Percentiles rank a stretch among this genome's conserved stretches.
phyloP scores from a whole-genome alignment of 2,329 filamentous ascomycete species.

The Aspergillus sp. region DNA sequence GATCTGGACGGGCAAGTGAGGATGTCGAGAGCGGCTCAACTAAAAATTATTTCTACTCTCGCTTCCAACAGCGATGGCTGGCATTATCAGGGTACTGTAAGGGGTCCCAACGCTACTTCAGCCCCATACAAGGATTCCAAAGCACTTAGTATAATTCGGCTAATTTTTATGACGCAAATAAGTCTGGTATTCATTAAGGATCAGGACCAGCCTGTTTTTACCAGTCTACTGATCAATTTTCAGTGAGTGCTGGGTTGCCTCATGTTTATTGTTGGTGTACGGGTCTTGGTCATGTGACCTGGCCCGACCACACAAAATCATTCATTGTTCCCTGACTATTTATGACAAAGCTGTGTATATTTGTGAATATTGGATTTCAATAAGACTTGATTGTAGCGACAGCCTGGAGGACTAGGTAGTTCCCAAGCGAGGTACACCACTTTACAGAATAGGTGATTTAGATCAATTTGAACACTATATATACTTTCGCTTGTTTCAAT shows the following conservation, averaged over 20 bases:
- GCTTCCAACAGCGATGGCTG: neutral
- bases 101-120: neutral
- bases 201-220: neutral
- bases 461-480: no score
- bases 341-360: no score
- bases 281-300: neutral
- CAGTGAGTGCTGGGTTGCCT: neutral
- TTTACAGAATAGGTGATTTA: no score
- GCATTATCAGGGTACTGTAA: neutral
- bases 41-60: neutral
- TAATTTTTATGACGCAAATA: neutral
- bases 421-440: no score
- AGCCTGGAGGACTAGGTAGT: no score
- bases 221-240: neutral
- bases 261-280: neutral
- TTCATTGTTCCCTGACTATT: no score
- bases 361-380: no score
- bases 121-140: no score
- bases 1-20: neutral
- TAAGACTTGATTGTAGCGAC: no score
- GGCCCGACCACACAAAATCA: no score
- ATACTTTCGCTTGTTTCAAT: no score
- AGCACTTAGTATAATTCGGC: no score
- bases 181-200: neutral
- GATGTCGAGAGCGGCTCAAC: neutral